Conservation (phyloP, 2,329 filamentous ascomycete species). For the Fusarium sp. region DNA sequence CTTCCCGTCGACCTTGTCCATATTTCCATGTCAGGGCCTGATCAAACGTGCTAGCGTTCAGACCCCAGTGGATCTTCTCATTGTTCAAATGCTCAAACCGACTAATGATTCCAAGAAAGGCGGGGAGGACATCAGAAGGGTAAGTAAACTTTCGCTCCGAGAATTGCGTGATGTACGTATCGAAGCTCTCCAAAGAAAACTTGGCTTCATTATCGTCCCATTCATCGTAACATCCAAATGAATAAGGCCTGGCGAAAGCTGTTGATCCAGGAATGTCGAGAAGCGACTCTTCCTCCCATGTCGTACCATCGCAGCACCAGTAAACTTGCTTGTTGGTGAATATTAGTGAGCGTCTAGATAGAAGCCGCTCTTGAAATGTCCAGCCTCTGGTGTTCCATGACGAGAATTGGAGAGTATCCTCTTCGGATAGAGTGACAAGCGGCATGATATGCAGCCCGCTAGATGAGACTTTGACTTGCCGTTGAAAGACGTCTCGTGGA, state of each 20-base stretch:
- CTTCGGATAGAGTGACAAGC: not conserved
- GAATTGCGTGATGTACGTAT: constrained; percentile 8
- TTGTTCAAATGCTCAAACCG: constrained; percentile 21
- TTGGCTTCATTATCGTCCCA: not conserved
- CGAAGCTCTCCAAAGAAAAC: not conserved
- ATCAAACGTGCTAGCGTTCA: not conserved
- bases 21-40: constrained; percentile 1
- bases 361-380: constrained; percentile 19
- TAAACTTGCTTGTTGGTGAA: constrained; percentile 18
- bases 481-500: not conserved
- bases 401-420: not conserved
- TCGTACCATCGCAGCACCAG: constrained; percentile 7
- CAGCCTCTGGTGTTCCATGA: constrained; percentile 13
- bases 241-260: not conserved
- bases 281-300: constrained; percentile 26
- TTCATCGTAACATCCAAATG: constrained; percentile 11
- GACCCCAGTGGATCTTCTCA: constrained; percentile 10
- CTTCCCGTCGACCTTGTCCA: not conserved
- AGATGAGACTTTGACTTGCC: not conserved
- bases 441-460: not conserved
- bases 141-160: constrained; percentile 7
- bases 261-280: not conserved
- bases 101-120: constrained; percentile 14
- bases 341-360: constrained; percentile 11
- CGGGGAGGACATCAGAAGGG: not conserved